Conservation (phyloP, 2,329 filamentous ascomycete species). For the Colletotrichum orbiculare region DNA sequence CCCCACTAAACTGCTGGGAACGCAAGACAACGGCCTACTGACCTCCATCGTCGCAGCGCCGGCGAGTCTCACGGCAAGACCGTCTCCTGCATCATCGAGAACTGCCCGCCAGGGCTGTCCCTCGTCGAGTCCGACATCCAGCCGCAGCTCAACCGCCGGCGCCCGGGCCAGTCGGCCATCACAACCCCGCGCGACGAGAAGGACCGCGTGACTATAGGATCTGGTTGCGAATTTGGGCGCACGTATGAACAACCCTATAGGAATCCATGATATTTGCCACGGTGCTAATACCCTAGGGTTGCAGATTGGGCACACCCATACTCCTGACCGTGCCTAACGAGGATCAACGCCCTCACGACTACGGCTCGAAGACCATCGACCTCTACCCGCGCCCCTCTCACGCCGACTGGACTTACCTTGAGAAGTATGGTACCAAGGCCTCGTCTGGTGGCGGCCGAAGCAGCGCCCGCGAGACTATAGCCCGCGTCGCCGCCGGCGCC, state of each 20-base stretch:
- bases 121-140: constrained; percentile 90
- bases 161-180: constrained; percentile 88
- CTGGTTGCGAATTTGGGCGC: constrained; percentile 88
- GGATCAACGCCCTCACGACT: constrained; percentile 93
- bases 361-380: constrained; percentile 90
- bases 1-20: constrained; percentile 8
- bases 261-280: constrained; percentile 38
- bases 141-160: constrained; percentile 89
- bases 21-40: constrained; percentile 9
- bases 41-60: constrained; percentile 47
- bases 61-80: constrained; percentile 85
- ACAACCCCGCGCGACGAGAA: constrained; percentile 95
- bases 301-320: constrained; percentile 79
- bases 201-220: constrained; percentile 91
- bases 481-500: constrained; percentile 88
- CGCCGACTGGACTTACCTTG: constrained; percentile 96
- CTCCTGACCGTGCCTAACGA: constrained; percentile 89
- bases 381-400: constrained; percentile 90
- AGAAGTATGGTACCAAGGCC: constrained; percentile 96
- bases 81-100: constrained; percentile 95
- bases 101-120: constrained; percentile 86
- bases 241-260: constrained; percentile 56
- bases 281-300: constrained; percentile 37
- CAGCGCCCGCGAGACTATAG: constrained; percentile 95
- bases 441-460: constrained; percentile 85